A percentile compares a stretch with the other conserved stretches of the same genome.
These are phyloP conservation scores for Curvularia sp. DNA, from an alignment of 2,329 filamentous ascomycete genomes.

Conservation along the genomic window DNA sequence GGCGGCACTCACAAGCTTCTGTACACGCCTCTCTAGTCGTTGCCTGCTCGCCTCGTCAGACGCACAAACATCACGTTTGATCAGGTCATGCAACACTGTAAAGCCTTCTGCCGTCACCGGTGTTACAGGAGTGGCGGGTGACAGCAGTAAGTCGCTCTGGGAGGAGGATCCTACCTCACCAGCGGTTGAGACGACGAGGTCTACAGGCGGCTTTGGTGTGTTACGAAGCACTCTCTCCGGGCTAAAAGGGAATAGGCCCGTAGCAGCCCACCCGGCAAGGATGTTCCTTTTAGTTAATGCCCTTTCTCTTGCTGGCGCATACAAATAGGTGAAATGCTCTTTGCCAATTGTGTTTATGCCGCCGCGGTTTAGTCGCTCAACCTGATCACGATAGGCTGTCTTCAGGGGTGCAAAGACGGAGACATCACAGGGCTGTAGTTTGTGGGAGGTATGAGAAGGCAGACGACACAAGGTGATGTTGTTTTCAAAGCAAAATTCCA, in stretches of 20 bases:
- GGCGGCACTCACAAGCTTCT: background rate
- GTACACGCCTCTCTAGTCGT: background rate
- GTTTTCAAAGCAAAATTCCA: constrained; percentile 44
- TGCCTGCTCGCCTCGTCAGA: constrained; percentile 9
- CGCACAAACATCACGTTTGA: constrained; percentile 25
- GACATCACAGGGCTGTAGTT: background rate
- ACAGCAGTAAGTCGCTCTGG: too few relatives aligned
- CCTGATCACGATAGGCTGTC: constrained; percentile 1
- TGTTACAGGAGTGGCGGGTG: constrained; percentile 30
- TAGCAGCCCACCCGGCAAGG: constrained; percentile 31
- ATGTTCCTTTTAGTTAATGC: constrained; percentile 43
- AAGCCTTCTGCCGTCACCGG: constrained; percentile 19
- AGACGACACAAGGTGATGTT: constrained; percentile 28
- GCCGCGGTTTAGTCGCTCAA: constrained; percentile 20
- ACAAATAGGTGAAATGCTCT: constrained; percentile 30
- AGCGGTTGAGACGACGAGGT: constrained; percentile 8
- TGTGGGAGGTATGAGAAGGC: too few relatives aligned
- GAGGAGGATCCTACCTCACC: background rate
- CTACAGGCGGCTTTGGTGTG: constrained; percentile 27
- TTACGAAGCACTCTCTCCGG: constrained; percentile 37
- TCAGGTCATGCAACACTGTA: constrained; percentile 23
- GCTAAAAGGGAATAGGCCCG: constrained; percentile 42
- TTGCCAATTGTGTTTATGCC: constrained; percentile 20
- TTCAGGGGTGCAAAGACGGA: background rate
- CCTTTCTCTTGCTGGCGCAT: constrained; percentile 29